Evolutionary conservation across 2,329 filamentous ascomycete species (phyloP), one percentile per base, ranked within the genome.

Genomic region (Fusarium sororula): DNA sequence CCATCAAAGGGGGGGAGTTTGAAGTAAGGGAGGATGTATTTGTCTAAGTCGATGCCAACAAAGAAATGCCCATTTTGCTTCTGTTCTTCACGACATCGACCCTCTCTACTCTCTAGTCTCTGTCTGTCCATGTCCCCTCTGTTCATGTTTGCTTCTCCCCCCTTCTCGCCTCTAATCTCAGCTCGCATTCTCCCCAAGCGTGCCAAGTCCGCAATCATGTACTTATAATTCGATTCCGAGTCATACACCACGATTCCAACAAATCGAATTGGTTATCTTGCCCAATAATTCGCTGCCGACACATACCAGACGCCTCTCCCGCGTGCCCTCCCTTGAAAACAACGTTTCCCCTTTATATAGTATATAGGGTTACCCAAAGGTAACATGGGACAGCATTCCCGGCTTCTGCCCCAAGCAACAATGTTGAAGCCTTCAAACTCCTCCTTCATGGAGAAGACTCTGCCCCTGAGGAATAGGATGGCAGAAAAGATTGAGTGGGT

Each of bases 371-470:
- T n/a, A 37, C 37, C 24, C 26, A 39, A 10, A 18, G 11, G 20
- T 20, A 48, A 30, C 67, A 44, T 38, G 51, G 51, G 26, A 26
- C 60, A 65, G 37, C 42, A 26, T n/a, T 44, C 53, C 20, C 28
- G 50, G 32, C 22, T 56, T 30, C 70, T 71, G 24, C 53, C 50
- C 55, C 35, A 28, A 53, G 32, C 53, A 50, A 74, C 39, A 45
- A 74, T 74, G 66, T 24, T 74, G 66, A 73, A 71, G 26, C 57
- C 70, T 57, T 62, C 63, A 50, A 45, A 56, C 24, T 59, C 56
- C 24, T 44, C 38, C 32, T 51, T 66, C 26, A 70, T 73, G 56
- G 70, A 71, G 61, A 70, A 71, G 48, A 28, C 55, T 22, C 45
- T 35, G 15, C 66, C 66, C 15, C 42, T 72, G 7, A 74, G 56